Evolutionary conservation across 108 stramenopile genomes (phyloP).

Genomic region (Skeletonema potamos): DNA sequence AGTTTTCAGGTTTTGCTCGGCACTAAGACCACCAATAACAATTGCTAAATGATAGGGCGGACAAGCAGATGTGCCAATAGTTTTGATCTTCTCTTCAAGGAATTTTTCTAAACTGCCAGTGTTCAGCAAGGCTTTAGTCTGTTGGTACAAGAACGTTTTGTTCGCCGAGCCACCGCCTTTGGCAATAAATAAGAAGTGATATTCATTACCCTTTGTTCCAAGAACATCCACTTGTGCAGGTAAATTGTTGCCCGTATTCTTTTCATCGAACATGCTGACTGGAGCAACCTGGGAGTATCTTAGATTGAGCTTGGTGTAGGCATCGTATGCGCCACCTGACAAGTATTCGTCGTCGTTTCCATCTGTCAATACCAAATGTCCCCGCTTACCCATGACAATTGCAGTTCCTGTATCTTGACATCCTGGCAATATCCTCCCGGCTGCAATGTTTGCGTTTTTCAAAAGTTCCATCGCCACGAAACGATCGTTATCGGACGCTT

Average conservation of each 20-base stretch:
- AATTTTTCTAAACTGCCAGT: constrained; percentile 85
- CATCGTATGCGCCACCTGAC: constrained; percentile 87
- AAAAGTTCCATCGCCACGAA: constrained; percentile 96
- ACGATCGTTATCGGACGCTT: constrained; percentile 93
- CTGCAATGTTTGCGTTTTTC: constrained; percentile 95
- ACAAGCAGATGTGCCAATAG: constrained; percentile 94
- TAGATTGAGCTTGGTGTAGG: constrained; percentile 90
- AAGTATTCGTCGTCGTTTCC: constrained; percentile 93
- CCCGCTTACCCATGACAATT: constrained; percentile 92
- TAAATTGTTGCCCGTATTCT: constrained; percentile 92
- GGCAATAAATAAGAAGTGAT: constrained; percentile 94
- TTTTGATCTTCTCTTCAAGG: constrained; percentile 91
- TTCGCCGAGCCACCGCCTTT: constrained; percentile 97
- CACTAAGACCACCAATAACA: constrained; percentile 93
- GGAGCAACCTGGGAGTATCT: constrained; percentile 95
- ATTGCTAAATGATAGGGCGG: constrained; percentile 96
- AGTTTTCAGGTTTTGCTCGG: constrained; percentile 93
- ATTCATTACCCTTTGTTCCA: constrained; percentile 82
- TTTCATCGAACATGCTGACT: constrained; percentile 91
- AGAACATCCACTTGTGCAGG: constrained; percentile 95
- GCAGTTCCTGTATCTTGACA: constrained; percentile 98
- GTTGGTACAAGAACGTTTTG: constrained; percentile 96
- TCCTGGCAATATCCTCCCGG: constrained; percentile 86
- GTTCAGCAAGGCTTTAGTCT: constrained; percentile 94
- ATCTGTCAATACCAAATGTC: constrained; percentile 91